These are phyloP conservation scores for Pecoramyces ruminantium DNA, from an alignment of 192 early-diverging fungal genomes.

Conservation along the genomic window DNA sequence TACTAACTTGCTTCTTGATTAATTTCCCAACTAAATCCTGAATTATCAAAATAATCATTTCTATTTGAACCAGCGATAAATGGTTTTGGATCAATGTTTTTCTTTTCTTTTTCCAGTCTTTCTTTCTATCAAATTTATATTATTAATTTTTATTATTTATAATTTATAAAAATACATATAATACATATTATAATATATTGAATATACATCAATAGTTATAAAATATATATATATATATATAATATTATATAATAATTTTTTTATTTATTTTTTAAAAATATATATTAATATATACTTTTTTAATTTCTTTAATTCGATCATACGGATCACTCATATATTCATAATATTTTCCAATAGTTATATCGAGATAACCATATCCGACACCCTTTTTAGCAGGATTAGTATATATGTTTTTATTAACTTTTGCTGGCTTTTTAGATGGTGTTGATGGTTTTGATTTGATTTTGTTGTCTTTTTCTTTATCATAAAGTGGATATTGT, in stretches of 20 bases:
- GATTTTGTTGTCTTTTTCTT: constrained; percentile 10
- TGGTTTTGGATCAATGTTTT: background rate
- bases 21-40: background rate
- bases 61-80: background rate
- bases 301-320: constrained; percentile 6
- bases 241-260: no score
- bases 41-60: background rate
- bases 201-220: no score
- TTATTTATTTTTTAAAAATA: no score
- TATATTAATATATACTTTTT: constrained; percentile 5
- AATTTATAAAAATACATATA: no score
- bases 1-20: background rate
- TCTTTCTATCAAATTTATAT: no score
- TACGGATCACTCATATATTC: constrained; percentile 31
- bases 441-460: constrained; percentile 4
- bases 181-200: no score
- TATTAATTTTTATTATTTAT: no score
- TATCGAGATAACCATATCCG: constrained; percentile 33
- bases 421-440: constrained; percentile 7
- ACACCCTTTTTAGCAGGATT: constrained; percentile 29
- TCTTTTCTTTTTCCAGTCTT: background rate
- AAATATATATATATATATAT: no score
- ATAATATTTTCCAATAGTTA: constrained; percentile 30
- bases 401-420: constrained; percentile 27
- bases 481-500: constrained; percentile 19